phyloP scores from a whole-genome alignment of 331 rosid genomes.

The Quercus lobata region DNA sequence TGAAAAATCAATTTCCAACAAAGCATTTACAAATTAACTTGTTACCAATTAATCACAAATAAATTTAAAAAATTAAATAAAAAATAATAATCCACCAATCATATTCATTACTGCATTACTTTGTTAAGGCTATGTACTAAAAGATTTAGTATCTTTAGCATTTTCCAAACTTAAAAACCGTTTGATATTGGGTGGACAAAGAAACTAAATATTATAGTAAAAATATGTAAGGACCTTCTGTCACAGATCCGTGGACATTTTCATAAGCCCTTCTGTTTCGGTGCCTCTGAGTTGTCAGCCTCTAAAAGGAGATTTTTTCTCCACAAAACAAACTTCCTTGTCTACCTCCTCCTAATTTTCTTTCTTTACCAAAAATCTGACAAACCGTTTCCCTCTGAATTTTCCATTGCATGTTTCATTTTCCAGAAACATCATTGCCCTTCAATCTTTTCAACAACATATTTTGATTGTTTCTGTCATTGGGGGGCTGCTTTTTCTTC shows the following conservation, averaged over 20 bases:
- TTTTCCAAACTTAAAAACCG: not conserved
- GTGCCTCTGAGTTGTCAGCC: slow-evolving; percentile 10
- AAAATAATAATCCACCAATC: too few species aligned
- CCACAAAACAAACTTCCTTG: slow-evolving; percentile 8
- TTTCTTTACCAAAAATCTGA: slow-evolving; percentile 15
- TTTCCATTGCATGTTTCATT: not conserved
- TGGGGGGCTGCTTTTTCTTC: too few species aligned
- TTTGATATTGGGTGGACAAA: not conserved
- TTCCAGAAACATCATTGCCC: not conserved
- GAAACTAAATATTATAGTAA: not conserved
- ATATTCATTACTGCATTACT: too few species aligned
- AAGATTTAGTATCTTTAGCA: too few species aligned
- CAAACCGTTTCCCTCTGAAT: slow-evolving; percentile 2
- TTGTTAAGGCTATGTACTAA: too few species aligned
- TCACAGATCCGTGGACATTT: not conserved
- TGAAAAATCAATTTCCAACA: too few species aligned
- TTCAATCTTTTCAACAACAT: not conserved
- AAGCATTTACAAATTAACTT: too few species aligned
- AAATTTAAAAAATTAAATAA: too few species aligned
- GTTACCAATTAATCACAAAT: too few species aligned
- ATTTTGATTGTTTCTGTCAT: not conserved
- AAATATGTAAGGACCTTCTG: not conserved
- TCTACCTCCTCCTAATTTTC: slow-evolving; percentile 13
- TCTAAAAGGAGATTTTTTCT: slow-evolving; percentile 13
- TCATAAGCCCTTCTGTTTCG: slow-evolving; percentile 17